Evolutionary conservation across 148 eudicot species (phyloP).

Genomic region (Amaranthus hypochondriacus): DNA sequence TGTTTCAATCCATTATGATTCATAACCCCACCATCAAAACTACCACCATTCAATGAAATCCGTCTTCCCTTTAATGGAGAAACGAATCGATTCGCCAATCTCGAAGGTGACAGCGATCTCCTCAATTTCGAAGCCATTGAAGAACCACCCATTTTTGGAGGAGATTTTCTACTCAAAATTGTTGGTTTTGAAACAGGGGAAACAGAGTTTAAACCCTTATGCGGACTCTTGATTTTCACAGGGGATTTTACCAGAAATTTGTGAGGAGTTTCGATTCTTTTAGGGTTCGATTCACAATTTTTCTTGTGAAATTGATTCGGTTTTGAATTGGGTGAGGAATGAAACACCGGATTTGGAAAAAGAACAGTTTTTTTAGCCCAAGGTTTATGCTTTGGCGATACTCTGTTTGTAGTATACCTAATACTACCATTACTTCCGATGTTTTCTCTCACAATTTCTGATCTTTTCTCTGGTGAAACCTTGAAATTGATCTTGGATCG

Average conservation of each 20-base stretch:
- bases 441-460: constrained; percentile 38
- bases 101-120: constrained; percentile 77
- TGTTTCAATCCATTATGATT: constrained; percentile 44
- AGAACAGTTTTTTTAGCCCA: constrained; percentile 88
- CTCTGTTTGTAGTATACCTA: constrained; percentile 57
- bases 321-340: constrained; percentile 58
- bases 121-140: constrained; percentile 40
- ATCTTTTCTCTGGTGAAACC: constrained; percentile 43
- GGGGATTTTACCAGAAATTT: constrained; percentile 77
- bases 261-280: constrained; percentile 55
- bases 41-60: constrained; percentile 26
- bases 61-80: constrained; percentile 80
- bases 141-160: constrained; percentile 20
- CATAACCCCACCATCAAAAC: constrained; percentile 26
- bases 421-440: constrained; percentile 15
- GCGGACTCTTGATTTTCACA: constrained; percentile 52
- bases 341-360: constrained; percentile 81
- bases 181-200: constrained; percentile 41
- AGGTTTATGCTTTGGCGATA: constrained; percentile 82
- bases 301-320: constrained; percentile 52
- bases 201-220: constrained; percentile 25
- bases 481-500: constrained; percentile 72
- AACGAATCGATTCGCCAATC: constrained; percentile 61
- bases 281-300: constrained; percentile 53
- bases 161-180: constrained; percentile 23